Percentiles rank a stretch among this genome's conserved stretches.
Evolutionary conservation across 73 alveolate species (phyloP).

Genomic region (Paraurostyla sp.): DNA sequence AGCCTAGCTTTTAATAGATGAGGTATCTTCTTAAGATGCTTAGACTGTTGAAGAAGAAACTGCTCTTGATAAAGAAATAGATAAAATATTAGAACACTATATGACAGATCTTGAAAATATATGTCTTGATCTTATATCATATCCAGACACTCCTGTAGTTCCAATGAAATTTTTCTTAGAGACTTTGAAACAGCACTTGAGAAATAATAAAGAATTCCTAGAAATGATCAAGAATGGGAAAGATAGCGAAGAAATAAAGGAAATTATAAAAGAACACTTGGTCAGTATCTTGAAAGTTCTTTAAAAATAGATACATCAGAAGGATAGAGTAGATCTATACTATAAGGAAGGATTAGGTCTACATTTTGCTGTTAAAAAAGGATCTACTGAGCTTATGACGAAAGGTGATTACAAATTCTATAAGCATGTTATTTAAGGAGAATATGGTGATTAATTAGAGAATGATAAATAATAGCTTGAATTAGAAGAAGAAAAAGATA

Average conservation of each 20-base stretch:
- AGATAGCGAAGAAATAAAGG: not conserved
- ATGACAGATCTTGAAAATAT: not conserved
- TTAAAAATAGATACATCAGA: slow-evolving; percentile 5
- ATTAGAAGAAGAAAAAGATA: not conserved
- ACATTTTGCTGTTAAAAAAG: slow-evolving; percentile 29
- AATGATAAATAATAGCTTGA: not conserved
- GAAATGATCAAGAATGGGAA: not conserved
- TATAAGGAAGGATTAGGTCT: slow-evolving; percentile 55
- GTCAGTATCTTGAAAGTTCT: not conserved
- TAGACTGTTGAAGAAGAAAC: not conserved
- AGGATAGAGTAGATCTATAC: slow-evolving; percentile 47
- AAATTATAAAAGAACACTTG: not conserved
- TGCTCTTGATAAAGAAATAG: not conserved
- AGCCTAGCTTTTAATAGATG: not conserved
- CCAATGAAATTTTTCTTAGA: slow-evolving; percentile 30
- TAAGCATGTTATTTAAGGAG: not conserved
- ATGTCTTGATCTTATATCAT: not conserved
- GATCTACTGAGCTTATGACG: not conserved
- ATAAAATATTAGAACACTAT: slow-evolving; percentile 5
- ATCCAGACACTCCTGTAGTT: slow-evolving; percentile 16
- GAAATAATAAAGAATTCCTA: not conserved
- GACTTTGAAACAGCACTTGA: not conserved
- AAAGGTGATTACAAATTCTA: slow-evolving; percentile 19
- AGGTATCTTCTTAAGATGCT: no score
- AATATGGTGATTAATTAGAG: not conserved